phyloP scores from a whole-genome alignment of 2,329 filamentous ascomycete genomes.

The Trichoderma sp. region DNA sequence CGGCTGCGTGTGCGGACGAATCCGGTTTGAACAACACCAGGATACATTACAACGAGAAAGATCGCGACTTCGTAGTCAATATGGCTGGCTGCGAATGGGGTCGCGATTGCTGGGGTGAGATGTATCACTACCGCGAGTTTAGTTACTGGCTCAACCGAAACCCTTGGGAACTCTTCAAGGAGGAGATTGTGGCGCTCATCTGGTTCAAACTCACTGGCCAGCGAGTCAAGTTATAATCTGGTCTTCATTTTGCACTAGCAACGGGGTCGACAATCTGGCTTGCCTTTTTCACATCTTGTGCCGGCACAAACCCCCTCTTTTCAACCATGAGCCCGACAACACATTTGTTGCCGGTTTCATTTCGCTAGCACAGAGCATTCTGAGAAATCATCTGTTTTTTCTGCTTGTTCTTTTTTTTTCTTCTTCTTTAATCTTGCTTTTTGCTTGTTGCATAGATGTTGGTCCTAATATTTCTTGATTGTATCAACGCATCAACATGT shows the following conservation, averaged over 20 bases:
- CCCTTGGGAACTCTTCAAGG: constrained; percentile 73
- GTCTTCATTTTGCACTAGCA: background rate
- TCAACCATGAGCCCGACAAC: background rate
- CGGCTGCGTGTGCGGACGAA: constrained; percentile 79
- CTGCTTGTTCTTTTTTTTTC: too few species aligned
- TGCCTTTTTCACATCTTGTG: background rate
- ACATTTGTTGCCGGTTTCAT: background rate
- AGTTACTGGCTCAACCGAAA: constrained; percentile 87
- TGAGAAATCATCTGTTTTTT: constrained; percentile 14
- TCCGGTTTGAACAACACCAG: constrained; percentile 60
- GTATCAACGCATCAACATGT: constrained; percentile 8
- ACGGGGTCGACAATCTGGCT: background rate
- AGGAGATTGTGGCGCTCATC: constrained; percentile 57
- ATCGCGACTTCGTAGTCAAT: constrained; percentile 92
- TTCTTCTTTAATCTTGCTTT: constrained; percentile 13
- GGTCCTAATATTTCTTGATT: constrained; percentile 15
- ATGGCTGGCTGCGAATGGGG: constrained; percentile 99
- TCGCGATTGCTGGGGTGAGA: constrained; percentile 95
- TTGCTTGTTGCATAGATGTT: constrained; percentile 21
- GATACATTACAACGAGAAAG: constrained; percentile 81
- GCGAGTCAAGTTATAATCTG: constrained; percentile 52
- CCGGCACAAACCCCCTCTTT: background rate
- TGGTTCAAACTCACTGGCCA: constrained; percentile 64
- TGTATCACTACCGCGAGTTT: constrained; percentile 90
- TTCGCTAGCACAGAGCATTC: constrained; percentile 14